phyloP scores from a whole-genome alignment of 2,329 filamentous ascomycete genomes.

The Calonectria leucothoes region DNA sequence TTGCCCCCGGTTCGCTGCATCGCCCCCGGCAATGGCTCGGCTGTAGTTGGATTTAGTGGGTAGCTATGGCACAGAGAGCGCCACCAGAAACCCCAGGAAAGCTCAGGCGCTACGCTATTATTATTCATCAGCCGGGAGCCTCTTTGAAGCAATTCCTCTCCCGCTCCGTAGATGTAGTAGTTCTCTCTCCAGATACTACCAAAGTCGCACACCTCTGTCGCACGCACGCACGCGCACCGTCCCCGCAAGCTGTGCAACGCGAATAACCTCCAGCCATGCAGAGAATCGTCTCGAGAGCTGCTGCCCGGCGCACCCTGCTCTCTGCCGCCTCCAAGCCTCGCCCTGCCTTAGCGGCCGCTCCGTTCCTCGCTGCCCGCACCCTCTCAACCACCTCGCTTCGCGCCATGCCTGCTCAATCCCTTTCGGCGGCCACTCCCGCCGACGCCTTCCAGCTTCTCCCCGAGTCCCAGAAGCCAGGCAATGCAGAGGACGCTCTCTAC shows the following conservation, averaged over 20 bases:
- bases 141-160: constrained; percentile 23
- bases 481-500: constrained; percentile 86
- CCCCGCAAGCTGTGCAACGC: background rate
- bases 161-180: constrained; percentile 13
- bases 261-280: constrained; percentile 44
- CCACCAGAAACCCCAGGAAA: constrained; percentile 7
- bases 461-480: constrained; percentile 80
- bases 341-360: constrained; percentile 25
- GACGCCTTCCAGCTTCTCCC: constrained; percentile 90
- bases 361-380: constrained; percentile 41
- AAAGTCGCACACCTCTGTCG: background rate
- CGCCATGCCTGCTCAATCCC: constrained; percentile 46
- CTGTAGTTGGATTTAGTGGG: constrained; percentile 1
- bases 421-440: constrained; percentile 57
- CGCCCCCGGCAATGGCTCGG: background rate
- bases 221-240: background rate
- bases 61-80: constrained; percentile 3
- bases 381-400: constrained; percentile 44
- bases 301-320: constrained; percentile 44
- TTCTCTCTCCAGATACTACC: background rate
- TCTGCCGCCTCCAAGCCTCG: constrained; percentile 31
- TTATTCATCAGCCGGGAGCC: constrained; percentile 42
- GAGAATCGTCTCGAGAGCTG: constrained; percentile 45
- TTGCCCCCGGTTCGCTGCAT: background rate
- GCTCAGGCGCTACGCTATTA: constrained; percentile 24